Percentiles rank a stretch among this genome's conserved stretches.
phyloP scores from a whole-genome alignment of 2,329 filamentous ascomycete species.

The Coniochaeta sp. region DNA sequence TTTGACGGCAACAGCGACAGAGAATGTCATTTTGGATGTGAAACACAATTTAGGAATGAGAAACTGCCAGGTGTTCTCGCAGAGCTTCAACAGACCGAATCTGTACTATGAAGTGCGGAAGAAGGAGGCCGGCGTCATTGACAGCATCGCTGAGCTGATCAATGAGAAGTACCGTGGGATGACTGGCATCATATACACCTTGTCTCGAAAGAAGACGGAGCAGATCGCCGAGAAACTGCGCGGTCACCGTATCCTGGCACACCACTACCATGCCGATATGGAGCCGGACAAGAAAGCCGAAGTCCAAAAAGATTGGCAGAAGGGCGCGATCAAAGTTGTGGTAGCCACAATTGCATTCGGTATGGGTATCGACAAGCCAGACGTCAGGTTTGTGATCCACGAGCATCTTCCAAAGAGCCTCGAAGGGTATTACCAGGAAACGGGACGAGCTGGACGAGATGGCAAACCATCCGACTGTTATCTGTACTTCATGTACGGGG shows the following conservation, averaged over 20 bases:
- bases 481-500: slow-evolving; percentile 77
- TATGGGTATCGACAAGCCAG: slow-evolving; percentile 98
- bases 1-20: slow-evolving; percentile 88
- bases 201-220: slow-evolving; percentile 80
- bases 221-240: slow-evolving; percentile 63
- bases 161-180: slow-evolving; percentile 59
- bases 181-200: slow-evolving; percentile 88
- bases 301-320: slow-evolving; percentile 79
- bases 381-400: slow-evolving; percentile 95
- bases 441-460: slow-evolving; percentile 87
- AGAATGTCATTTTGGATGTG: slow-evolving; percentile 86
- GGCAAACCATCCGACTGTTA: slow-evolving; percentile 83
- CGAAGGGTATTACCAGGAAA: slow-evolving; percentile 98
- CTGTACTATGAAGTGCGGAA: slow-evolving; percentile 76
- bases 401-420: slow-evolving; percentile 88
- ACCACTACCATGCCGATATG: slow-evolving; percentile 83
- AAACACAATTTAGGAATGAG: slow-evolving; percentile 84
- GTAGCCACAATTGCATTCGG: slow-evolving; percentile 98
- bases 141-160: slow-evolving; percentile 58
- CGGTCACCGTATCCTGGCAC: slow-evolving; percentile 59
- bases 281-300: slow-evolving; percentile 56
- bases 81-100: slow-evolving; percentile 97
- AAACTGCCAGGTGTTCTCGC: slow-evolving; percentile 70
- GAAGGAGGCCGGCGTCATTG: slow-evolving; percentile 55
- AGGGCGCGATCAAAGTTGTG: slow-evolving; percentile 72